Evolutionary conservation across 306 rosid species (phyloP).

Genomic region (Acacia crassicarpa): DNA sequence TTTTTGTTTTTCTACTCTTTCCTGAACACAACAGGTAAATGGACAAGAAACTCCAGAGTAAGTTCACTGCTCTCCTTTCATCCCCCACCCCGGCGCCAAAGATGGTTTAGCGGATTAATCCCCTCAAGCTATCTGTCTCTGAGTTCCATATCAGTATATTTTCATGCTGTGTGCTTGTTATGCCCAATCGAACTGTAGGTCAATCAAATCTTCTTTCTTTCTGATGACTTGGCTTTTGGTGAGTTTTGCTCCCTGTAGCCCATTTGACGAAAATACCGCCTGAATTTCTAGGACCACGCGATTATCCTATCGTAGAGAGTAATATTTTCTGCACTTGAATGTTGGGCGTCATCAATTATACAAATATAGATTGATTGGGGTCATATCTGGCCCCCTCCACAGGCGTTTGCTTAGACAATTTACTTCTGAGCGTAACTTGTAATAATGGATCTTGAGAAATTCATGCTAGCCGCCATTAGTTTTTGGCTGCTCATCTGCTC

Average conservation of each 20-base stretch:
- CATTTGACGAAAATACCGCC: not conserved
- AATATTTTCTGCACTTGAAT: not conserved
- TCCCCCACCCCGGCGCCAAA: too few relatives aligned
- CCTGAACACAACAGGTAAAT: constrained; percentile 50
- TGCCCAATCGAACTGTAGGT: too few relatives aligned
- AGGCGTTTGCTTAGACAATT: constrained; percentile 13
- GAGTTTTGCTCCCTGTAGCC: not conserved
- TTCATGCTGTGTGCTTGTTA: too few relatives aligned
- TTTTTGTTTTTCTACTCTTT: not conserved
- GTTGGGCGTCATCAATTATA: not conserved
- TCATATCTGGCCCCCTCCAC: not conserved
- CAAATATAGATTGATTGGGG: not conserved
- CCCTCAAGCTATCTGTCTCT: not conserved
- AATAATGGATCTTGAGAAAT: too few relatives aligned
- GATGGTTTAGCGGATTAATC: not conserved
- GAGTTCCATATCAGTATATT: not conserved
- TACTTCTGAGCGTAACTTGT: constrained; percentile 17
- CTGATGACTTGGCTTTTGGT: not conserved
- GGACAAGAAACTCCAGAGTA: constrained; percentile 85
- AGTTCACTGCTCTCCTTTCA: constrained; percentile 13
- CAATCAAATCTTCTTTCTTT: too few relatives aligned
- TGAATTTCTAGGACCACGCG: not conserved
- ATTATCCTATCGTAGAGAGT: not conserved
- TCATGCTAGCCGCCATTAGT: not conserved
- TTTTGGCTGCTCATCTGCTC: not conserved